Conservation (phyloP, 495 filamentous ascomycete species). For the Amphirosellinia nigrospora region DNA sequence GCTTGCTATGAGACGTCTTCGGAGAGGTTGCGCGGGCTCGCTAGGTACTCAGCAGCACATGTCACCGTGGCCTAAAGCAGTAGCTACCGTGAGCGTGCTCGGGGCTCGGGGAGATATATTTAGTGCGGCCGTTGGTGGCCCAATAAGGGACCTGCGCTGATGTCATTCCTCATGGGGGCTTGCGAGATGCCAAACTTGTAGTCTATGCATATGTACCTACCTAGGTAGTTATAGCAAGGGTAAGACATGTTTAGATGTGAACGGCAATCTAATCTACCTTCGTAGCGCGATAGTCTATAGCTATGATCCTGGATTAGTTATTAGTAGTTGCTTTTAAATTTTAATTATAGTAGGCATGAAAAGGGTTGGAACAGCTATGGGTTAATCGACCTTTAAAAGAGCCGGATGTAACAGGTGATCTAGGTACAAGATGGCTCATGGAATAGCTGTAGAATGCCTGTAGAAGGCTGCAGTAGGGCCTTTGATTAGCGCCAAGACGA, state of each 20-base stretch:
- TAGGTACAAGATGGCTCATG: background rate
- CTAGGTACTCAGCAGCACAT: background rate
- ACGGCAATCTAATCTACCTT: no score
- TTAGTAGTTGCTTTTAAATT: background rate
- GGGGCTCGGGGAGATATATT: background rate
- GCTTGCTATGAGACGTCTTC: constrained; percentile 46
- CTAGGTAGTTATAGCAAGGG: background rate
- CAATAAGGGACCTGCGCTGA: constrained; percentile 25
- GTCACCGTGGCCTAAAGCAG: background rate
- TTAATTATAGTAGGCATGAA: background rate
- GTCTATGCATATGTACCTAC: no score
- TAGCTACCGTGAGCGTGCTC: background rate
- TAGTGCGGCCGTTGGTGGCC: background rate
- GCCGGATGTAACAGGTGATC: background rate
- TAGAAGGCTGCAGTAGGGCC: background rate
- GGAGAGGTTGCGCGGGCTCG: constrained; percentile 34
- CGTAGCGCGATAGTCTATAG: background rate
- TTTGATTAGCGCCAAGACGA: constrained; percentile 8
- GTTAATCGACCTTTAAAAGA: background rate
- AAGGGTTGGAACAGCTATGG: background rate
- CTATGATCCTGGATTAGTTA: background rate
- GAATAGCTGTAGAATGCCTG: background rate
- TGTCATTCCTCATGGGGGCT: constrained; percentile 5
- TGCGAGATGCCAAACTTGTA: background rate
- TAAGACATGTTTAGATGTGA: background rate